Evolutionary conservation across 148 eudicot species (phyloP).

Genomic region (Camellia granthamiana): DNA sequence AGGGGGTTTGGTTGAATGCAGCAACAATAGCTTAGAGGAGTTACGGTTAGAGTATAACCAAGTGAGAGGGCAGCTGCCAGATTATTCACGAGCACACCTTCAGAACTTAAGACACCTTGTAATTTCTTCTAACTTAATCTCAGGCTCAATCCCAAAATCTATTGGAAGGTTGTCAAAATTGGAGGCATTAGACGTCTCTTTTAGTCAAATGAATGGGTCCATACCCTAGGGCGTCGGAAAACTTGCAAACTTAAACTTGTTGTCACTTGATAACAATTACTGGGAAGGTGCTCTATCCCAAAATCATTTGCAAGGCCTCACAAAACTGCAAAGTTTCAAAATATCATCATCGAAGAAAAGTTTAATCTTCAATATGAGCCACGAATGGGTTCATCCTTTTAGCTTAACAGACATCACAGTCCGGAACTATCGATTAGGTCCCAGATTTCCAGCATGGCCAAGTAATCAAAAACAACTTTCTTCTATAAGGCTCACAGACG

Average conservation of each 20-base stretch:
- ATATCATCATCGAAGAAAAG: slow-evolving; percentile 4
- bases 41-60: too few species aligned
- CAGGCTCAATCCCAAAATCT: background rate
- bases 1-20: background rate
- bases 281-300: slow-evolving; percentile 10
- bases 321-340: background rate
- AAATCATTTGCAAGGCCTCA: slow-evolving; percentile 1
- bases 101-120: background rate
- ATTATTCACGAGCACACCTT: too few species aligned
- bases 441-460: slow-evolving; percentile 24
- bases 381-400: slow-evolving; percentile 15
- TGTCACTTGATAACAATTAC: background rate
- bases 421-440: background rate
- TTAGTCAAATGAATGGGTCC: slow-evolving; percentile 17
- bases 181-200: slow-evolving; percentile 5
- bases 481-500: slow-evolving; percentile 4
- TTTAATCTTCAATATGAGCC: slow-evolving; percentile 4
- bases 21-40: too few species aligned
- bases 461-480: slow-evolving; percentile 18
- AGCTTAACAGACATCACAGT: background rate
- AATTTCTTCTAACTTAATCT: background rate
- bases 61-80: too few species aligned
- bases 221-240: slow-evolving; percentile 12
- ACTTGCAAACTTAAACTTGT: background rate
- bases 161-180: slow-evolving; percentile 8